These are phyloP conservation scores for Pseudonitzschia pungens DNA, from an alignment of 108 stramenopile genomes.

Conservation along the genomic window DNA sequence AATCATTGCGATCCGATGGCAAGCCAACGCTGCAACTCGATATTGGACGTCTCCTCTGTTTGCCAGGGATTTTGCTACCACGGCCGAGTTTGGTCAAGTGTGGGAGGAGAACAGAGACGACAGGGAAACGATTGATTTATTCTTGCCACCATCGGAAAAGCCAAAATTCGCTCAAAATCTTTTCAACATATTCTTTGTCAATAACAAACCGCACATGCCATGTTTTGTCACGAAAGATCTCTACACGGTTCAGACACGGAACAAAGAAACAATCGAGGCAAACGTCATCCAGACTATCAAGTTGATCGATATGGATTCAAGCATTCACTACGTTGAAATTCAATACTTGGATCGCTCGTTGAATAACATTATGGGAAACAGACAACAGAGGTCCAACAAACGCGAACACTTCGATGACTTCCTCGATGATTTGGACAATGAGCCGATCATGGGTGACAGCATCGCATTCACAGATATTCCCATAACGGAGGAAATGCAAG, in stretches of 20 bases:
- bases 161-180: not conserved
- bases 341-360: not conserved
- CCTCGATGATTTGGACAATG: too few relatives aligned
- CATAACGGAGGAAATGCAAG: constrained; percentile 13
- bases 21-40: not conserved
- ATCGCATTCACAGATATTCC: constrained; percentile 14
- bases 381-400: not conserved
- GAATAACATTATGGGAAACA: not conserved
- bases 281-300: constrained; percentile 1
- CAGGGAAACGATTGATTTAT: constrained; percentile 8
- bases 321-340: constrained; percentile 3
- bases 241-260: not conserved
- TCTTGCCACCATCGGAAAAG: constrained; percentile 7
- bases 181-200: constrained; percentile 8
- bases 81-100: not conserved
- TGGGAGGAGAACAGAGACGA: constrained; percentile 11
- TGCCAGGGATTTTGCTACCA: not conserved
- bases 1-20: constrained; percentile 8
- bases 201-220: constrained; percentile 13
- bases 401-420: not conserved
- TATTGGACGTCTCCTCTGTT: constrained; percentile 17
- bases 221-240: not conserved
- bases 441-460: constrained; percentile 5
- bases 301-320: constrained; percentile 10
- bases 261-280: not conserved